Evolutionary conservation across 192 early-diverging fungal genomes (phyloP).

Genomic region (Polychytrium aggregatum): DNA sequence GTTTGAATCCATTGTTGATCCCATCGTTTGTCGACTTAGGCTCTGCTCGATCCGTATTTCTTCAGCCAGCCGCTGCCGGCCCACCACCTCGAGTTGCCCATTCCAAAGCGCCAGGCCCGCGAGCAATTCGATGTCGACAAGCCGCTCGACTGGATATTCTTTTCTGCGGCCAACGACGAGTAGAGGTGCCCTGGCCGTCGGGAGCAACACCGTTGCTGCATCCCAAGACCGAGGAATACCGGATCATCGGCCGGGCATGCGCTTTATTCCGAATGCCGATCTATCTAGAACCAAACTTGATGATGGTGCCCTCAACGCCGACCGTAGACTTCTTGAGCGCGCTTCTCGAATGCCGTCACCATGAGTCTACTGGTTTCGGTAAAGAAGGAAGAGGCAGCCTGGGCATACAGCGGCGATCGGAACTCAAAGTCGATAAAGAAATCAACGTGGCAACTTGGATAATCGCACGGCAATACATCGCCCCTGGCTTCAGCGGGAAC

Average conservation of each 20-base stretch:
- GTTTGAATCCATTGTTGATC: too few relatives aligned
- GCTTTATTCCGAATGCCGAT: too few relatives aligned
- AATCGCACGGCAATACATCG: neutral
- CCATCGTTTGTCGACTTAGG: too few relatives aligned
- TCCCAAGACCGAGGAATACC: too few relatives aligned
- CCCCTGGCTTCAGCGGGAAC: slow-evolving; percentile 28
- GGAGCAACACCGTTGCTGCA: too few relatives aligned
- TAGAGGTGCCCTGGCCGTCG: too few relatives aligned
- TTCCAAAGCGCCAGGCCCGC: slow-evolving; percentile 26
- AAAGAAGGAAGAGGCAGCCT: slow-evolving; percentile 68
- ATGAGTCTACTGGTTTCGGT: slow-evolving; percentile 62
- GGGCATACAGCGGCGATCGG: slow-evolving; percentile 64
- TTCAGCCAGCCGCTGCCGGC: slow-evolving; percentile 42
- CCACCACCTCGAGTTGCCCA: slow-evolving; percentile 46
- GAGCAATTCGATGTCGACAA: slow-evolving; percentile 37
- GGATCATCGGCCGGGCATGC: too few relatives aligned
- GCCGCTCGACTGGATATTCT: slow-evolving; percentile 25
- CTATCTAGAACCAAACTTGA: too few relatives aligned
- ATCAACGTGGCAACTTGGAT: slow-evolving; percentile 44
- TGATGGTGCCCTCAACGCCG: too few relatives aligned
- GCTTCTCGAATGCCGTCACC: slow-evolving; percentile 56
- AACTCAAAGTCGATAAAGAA: slow-evolving; percentile 79
- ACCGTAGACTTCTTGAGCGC: slow-evolving; percentile 42
- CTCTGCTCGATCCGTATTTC: slow-evolving; percentile 39
- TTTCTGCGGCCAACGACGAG: slow-evolving; percentile 11